These are phyloP conservation scores for Euphorbia corollata DNA, from an alignment of 441 rosid genomes.

Conservation along the genomic window DNA sequence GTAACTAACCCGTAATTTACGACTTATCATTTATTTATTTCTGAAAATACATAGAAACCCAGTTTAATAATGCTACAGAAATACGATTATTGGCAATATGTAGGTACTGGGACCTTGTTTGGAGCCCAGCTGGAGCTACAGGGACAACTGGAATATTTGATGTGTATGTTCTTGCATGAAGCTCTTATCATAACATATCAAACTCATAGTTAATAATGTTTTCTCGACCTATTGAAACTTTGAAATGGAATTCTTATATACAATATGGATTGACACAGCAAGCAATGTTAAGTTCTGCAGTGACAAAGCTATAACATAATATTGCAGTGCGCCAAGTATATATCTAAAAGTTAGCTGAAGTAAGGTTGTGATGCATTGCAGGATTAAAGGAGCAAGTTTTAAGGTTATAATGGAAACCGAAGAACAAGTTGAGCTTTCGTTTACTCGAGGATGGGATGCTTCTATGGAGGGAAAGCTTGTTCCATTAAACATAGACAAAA, in stretches of 20 bases:
- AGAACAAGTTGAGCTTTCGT: constrained; percentile 74
- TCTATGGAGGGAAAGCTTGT: constrained; percentile 40
- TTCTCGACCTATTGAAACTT: no score
- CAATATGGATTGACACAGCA: no score
- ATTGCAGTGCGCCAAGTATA: no score
- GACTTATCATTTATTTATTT: no score
- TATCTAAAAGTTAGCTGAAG: no score
- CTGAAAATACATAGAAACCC: no score
- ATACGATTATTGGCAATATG: background rate
- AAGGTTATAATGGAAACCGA: constrained; percentile 54
- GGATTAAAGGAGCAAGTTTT: constrained; percentile 67
- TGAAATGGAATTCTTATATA: no score
- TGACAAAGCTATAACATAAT: no score
- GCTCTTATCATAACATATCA: background rate
- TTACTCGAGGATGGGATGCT: constrained; percentile 63
- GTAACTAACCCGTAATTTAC: constrained; percentile 16
- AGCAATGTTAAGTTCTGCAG: no score
- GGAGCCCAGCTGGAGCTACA: constrained; percentile 46
- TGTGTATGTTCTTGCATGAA: constrained; percentile 36
- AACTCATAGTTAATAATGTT: no score
- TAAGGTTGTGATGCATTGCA: no score
- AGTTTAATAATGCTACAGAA: no score
- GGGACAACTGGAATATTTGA: constrained; percentile 42
- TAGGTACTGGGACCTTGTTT: constrained; percentile 90
- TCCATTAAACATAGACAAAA: constrained; percentile 77